Conservation (phyloP, 2,329 filamentous ascomycete species). For the Trichothecium roseum region DNA sequence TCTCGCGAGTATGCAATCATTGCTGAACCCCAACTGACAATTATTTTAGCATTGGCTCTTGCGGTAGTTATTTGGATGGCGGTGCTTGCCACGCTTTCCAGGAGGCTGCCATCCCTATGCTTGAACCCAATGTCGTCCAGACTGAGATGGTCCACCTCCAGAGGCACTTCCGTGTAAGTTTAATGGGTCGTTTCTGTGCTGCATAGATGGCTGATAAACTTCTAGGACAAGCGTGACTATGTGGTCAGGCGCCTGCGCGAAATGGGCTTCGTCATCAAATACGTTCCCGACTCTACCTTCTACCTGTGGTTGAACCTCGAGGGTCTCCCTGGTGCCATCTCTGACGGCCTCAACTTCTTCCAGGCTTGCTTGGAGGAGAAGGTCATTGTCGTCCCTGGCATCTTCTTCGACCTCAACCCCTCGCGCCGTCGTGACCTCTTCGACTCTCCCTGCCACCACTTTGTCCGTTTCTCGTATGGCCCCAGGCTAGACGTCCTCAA, state of each 20-base stretch:
- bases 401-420: slow-evolving; percentile 96
- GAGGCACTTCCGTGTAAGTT: slow-evolving; percentile 61
- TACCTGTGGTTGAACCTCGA: slow-evolving; percentile 66
- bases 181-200: background rate
- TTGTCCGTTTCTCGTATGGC: slow-evolving; percentile 76
- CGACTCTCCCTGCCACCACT: slow-evolving; percentile 89
- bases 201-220: slow-evolving; percentile 10
- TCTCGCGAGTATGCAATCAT: background rate
- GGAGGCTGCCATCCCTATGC: slow-evolving; percentile 84
- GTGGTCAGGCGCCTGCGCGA: slow-evolving; percentile 67
- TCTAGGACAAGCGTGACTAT: slow-evolving; percentile 77
- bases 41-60: slow-evolving; percentile 60
- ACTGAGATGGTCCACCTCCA: slow-evolving; percentile 86
- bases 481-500: slow-evolving; percentile 70
- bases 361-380: slow-evolving; percentile 86
- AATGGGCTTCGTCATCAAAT: slow-evolving; percentile 81
- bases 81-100: slow-evolving; percentile 94
- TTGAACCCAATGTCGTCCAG: slow-evolving; percentile 73
- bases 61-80: slow-evolving; percentile 88
- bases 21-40: slow-evolving; percentile 8
- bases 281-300: slow-evolving; percentile 84
- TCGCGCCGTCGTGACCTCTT: slow-evolving; percentile 83
- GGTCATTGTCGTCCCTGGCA: slow-evolving; percentile 92
- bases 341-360: slow-evolving; percentile 95
- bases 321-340: slow-evolving; percentile 67